Base-by-base conservation (phyloP, 257 asterid genomes). In the Solanum rostratum region DNA sequence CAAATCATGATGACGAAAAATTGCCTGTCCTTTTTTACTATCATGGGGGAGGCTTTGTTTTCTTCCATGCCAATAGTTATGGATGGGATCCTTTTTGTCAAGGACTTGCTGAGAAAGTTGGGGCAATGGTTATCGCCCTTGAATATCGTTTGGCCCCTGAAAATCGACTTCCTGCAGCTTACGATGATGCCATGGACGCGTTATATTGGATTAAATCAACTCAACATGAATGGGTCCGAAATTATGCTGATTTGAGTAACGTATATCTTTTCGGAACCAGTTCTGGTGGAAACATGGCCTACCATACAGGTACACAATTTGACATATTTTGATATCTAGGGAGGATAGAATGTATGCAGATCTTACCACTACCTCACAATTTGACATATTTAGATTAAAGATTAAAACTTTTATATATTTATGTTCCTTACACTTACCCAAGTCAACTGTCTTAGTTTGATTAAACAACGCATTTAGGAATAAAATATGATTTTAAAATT, bases 111-210 rank as follows among this genome's bases (percentile, higher is more conserved):
- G 86, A 84, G 18, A 71, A 76, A 2, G 50, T 87, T 2, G 86
- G 82, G 0, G 95, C 88, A 0, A 68, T 91, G 85, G 84, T 92
- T 2, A 76, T 92, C n/a, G 88, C 95, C 2, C 45, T 90, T 18
- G 95, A 90, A 12, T 92, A 91, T 69, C 94, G 95, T 11, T 81
- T 91, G 12, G 92, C 92, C 8, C 91, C 92, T 0, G 92, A 90
- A 53, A 70, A 88, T 59, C 90, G 90, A 46, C 89, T 90, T 2
- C 92, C 92, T 3, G 91, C 89, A 5, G 91, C 91, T 20, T 90
- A 88, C 4, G 89, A 90, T 10, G 92, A 90, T 54, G 91, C 90
- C 37, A 80, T 90, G 82, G 92, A 90, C 50, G 90, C 85, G 33
- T 76, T 90, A 57, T 2, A 70, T 33, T 90, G 91, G 91, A 24